Base-by-base conservation (phyloP, 2,329 filamentous ascomycete genomes). In the Endocalyx cinctus region DNA sequence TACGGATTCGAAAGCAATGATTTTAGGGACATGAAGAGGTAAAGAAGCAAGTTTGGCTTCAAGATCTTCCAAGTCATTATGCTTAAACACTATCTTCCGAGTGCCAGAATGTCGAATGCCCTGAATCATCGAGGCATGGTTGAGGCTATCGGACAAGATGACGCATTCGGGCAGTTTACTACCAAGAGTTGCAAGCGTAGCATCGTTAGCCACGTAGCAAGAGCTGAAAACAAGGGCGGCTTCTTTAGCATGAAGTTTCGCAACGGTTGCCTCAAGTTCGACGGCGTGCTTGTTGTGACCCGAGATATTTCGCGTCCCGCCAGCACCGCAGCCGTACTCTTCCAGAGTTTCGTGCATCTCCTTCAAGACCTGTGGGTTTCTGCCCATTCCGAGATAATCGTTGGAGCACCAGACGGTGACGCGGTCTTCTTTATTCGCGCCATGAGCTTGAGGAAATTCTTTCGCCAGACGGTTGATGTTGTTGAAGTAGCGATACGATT, bases 391-490 rank as follows among this genome's bases (percentile, higher is more conserved):
- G 13, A 98, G 79, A 61, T 98, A 98, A 62, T 98, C 92, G 56
- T 98, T 98, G 58, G 90, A 94, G 72, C 92, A 98, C 92, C 92
- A 98, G 16, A 98, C 92, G 2, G 90, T 95, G 37, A 98, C 92
- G 33, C 79, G 79, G 47, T 96, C 87, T 39, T 90, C 82, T 55
- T 79, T 77, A 38, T 74, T 79, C 12, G 85, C 76, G 74, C 94
- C 94, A 63, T 98, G 92, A 28, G 92, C 92, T 45, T 85, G 86
- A 18, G 92, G 92, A 44, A 98, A 98, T 46, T 97, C 87, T 67
- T 92, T 87, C 47, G 92, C 92, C 41, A 98, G 74, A 22, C 92
- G 88, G 58, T 98, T 98, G 79, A 98, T 98, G 72, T 98, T 98
- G 75, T 98, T 98, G 73, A 98, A 98, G 71, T 97, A 97, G 57